A percentile compares a stretch with the other conserved stretches of the same genome.
Conservation (phyloP, 2,329 filamentous ascomycete species). For the Trichoderma gracile region DNA sequence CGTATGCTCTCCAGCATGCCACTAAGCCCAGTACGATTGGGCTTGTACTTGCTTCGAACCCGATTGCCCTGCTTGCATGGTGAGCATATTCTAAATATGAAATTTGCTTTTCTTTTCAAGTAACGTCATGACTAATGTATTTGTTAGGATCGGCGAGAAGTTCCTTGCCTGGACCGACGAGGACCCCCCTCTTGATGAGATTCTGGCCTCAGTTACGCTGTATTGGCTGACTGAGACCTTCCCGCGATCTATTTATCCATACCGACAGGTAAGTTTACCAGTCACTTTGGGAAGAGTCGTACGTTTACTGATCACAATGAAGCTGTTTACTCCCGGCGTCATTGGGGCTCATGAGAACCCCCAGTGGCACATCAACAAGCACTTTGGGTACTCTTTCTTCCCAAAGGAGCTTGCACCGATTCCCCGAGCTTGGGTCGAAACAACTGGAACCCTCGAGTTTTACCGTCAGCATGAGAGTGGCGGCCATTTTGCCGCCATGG, state of each 20-base stretch:
- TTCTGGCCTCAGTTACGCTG: constrained; percentile 11
- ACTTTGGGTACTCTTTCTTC: constrained; percentile 16
- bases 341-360: constrained; percentile 14
- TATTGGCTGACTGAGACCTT: constrained; percentile 22
- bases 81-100: background rate
- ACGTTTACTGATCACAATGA: too few species aligned
- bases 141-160: constrained; percentile 15
- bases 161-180: constrained; percentile 22
- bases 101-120: background rate
- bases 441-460: constrained; percentile 1
- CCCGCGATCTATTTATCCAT: constrained; percentile 13
- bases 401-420: constrained; percentile 13
- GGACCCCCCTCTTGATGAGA: background rate
- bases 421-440: constrained; percentile 4
- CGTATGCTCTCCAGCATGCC: constrained; percentile 14
- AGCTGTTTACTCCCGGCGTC: constrained; percentile 8
- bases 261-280: constrained; percentile 16
- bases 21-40: constrained; percentile 21
- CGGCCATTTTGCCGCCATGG: constrained; percentile 20
- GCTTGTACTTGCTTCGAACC: constrained; percentile 13
- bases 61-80: constrained; percentile 18
- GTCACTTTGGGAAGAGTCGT: too few species aligned
- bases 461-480: constrained; percentile 15
- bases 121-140: background rate
- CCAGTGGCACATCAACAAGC: constrained; percentile 13